Evolutionary conservation across 2,329 filamentous ascomycete genomes (phyloP).

Genomic region (Diaporthe sp.): DNA sequence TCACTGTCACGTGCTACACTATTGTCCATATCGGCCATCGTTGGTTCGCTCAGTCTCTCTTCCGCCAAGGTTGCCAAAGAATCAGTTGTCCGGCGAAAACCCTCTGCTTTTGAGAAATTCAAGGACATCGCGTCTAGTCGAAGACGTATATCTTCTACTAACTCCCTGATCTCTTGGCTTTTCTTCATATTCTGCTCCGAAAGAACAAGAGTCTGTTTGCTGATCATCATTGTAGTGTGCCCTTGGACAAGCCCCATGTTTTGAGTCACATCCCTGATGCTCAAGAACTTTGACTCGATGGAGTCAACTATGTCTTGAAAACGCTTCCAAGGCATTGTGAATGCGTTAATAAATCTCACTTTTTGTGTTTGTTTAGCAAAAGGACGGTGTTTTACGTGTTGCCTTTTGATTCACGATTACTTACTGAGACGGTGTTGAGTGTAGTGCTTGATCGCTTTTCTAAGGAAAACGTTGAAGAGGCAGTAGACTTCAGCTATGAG

Average conservation of each 20-base stretch:
- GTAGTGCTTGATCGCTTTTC: slow-evolving; percentile 5
- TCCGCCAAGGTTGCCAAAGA: neutral
- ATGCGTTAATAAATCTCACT: neutral
- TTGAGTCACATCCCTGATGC: neutral
- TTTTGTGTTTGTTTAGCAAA: neutral
- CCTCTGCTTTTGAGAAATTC: neutral
- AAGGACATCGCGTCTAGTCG: neutral
- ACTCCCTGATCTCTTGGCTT: neutral
- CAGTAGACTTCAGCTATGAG: neutral
- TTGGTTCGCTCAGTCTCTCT: slow-evolving; percentile 3
- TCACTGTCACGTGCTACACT: neutral
- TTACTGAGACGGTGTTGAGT: neutral
- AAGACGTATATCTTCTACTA: neutral
- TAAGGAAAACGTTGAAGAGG: slow-evolving; percentile 7
- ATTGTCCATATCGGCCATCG: neutral
- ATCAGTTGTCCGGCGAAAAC: neutral
- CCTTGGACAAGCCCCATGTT: neutral
- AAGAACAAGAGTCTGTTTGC: neutral
- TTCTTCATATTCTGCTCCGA: neutral
- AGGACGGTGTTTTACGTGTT: no score
- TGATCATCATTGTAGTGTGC: neutral
- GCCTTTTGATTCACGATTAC: neutral
- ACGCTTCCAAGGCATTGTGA: slow-evolving; percentile 5
- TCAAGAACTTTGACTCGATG: neutral
- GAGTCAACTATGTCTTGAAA: slow-evolving; percentile 2